A percentile compares a stretch with the other conserved stretches of the same genome.
These are phyloP conservation scores for Triticum timopheevii DNA, from an alignment of 176 grass and related monocot genomes.

Conservation along the genomic window DNA sequence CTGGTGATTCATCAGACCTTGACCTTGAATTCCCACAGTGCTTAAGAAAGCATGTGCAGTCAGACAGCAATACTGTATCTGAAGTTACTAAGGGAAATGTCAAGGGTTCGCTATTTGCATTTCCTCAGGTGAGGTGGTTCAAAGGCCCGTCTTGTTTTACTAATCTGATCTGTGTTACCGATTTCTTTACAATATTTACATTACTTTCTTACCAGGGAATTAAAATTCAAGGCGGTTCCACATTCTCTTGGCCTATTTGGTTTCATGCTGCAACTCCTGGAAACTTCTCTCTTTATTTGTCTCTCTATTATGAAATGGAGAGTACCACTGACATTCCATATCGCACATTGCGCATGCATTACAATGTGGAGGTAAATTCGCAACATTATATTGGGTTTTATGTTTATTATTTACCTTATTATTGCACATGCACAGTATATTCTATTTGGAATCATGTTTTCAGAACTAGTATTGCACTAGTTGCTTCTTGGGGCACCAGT, in stretches of 20 bases:
- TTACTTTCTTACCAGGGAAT: slow-evolving; percentile 50
- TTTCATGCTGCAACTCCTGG: slow-evolving; percentile 86
- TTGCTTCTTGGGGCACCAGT: neutral
- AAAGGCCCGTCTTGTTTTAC: slow-evolving; percentile 18
- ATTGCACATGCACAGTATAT: slow-evolving; percentile 8
- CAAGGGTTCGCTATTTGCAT: slow-evolving; percentile 69
- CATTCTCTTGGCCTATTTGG: slow-evolving; percentile 96
- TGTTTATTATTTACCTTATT: slow-evolving; percentile 11
- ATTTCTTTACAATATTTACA: slow-evolving; percentile 27
- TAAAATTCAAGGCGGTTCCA: slow-evolving; percentile 60
- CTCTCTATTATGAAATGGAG: slow-evolving; percentile 94
- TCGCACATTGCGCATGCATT: slow-evolving; percentile 83
- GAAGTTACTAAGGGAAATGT: slow-evolving; percentile 41
- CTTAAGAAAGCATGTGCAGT: slow-evolving; percentile 52
- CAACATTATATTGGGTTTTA: neutral
- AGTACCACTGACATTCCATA: slow-evolving; percentile 77
- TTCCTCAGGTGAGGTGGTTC: slow-evolving; percentile 71
- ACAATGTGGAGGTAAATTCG: slow-evolving; percentile 66
- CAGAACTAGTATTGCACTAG: neutral
- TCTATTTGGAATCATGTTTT: slow-evolving; percentile 8
- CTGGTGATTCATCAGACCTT: slow-evolving; percentile 45
- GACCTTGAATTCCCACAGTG: slow-evolving; percentile 60
- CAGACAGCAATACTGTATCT: slow-evolving; percentile 29
- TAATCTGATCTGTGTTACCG: neutral
- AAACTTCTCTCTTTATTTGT: slow-evolving; percentile 74